These are phyloP conservation scores for Calonectria ilicicola DNA, from an alignment of 2,329 filamentous ascomycete species.

Conservation along the genomic window DNA sequence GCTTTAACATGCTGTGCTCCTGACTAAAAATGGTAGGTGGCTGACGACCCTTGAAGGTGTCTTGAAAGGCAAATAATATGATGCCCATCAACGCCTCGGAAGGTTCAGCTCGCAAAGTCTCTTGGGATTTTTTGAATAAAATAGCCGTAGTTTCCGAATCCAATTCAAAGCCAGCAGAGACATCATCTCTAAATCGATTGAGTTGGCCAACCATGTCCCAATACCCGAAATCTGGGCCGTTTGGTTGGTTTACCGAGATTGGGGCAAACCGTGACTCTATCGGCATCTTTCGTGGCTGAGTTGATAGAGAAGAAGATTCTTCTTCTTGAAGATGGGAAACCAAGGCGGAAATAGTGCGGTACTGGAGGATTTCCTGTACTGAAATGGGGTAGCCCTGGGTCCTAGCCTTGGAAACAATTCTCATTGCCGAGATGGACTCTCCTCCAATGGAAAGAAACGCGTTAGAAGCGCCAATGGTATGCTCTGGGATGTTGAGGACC, in stretches of 20 bases:
- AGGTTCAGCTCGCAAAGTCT: background rate
- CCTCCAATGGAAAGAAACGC: slow-evolving; percentile 53
- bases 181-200: background rate
- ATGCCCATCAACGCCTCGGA: background rate
- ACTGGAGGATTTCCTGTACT: slow-evolving; percentile 55
- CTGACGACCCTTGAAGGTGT: background rate
- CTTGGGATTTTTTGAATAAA: background rate
- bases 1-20: background rate
- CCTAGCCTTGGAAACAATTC: slow-evolving; percentile 25
- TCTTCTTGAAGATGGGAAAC: background rate
- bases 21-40: background rate
- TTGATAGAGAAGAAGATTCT: background rate
- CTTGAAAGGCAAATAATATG: background rate
- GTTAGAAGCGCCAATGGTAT: slow-evolving; percentile 45
- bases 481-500: slow-evolving; percentile 46
- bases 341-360: background rate
- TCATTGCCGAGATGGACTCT: slow-evolving; percentile 33
- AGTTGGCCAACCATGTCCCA: background rate
- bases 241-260: background rate
- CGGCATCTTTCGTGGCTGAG: background rate
- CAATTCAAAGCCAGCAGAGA: background rate
- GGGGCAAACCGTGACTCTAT: background rate
- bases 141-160: background rate
- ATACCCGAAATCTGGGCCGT: background rate
- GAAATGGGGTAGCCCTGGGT: background rate